These are phyloP conservation scores for Arachnomyces sp. DNA, from an alignment of 2,329 filamentous ascomycete species.

Conservation along the genomic window DNA sequence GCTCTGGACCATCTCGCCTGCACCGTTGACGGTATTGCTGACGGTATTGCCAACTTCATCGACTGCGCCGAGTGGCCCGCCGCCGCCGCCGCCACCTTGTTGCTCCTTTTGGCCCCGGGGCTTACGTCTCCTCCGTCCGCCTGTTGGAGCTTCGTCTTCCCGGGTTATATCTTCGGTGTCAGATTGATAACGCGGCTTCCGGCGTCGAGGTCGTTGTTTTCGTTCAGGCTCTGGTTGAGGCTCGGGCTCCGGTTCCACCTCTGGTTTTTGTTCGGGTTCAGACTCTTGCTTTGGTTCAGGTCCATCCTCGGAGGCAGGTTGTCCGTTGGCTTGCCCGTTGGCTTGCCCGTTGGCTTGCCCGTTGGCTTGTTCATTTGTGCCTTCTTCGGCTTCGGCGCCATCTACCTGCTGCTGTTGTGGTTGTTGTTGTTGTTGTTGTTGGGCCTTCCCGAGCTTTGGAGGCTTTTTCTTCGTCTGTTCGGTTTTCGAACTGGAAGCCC, in stretches of 20 bases:
- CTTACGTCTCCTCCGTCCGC: conserved; percentile 49
- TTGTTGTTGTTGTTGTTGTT: conserved; percentile 15
- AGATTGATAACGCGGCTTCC: conserved; percentile 27
- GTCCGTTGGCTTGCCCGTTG: no score
- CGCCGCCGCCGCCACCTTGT: conserved; percentile 33
- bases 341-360: no score
- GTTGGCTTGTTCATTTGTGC: conserved; percentile 37
- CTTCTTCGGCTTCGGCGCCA: conserved; percentile 30
- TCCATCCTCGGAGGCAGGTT: no score
- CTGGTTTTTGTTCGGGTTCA: conserved; percentile 25
- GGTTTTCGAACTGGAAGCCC: conserved; percentile 16
- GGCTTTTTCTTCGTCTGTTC: conserved; percentile 16
- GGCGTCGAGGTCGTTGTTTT: conserved; percentile 31
- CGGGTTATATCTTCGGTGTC: conserved; percentile 50
- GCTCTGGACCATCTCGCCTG: conserved; percentile 47
- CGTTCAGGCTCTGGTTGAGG: conserved; percentile 39
- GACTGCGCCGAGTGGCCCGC: conserved; percentile 47
- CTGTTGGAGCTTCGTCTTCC: conserved; percentile 42
- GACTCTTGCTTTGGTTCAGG: no score
- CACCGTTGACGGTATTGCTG: conserved; percentile 31
- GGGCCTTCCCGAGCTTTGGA: conserved; percentile 11
- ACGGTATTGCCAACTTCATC: conserved; percentile 51
- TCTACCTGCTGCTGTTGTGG: conserved; percentile 9
- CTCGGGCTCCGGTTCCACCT: conserved; percentile 15
- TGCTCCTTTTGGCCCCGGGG: conserved; percentile 42